Evolutionary conservation across 2,329 filamentous ascomycete genomes (phyloP).

Genomic region (Coniella lustricola): DNA sequence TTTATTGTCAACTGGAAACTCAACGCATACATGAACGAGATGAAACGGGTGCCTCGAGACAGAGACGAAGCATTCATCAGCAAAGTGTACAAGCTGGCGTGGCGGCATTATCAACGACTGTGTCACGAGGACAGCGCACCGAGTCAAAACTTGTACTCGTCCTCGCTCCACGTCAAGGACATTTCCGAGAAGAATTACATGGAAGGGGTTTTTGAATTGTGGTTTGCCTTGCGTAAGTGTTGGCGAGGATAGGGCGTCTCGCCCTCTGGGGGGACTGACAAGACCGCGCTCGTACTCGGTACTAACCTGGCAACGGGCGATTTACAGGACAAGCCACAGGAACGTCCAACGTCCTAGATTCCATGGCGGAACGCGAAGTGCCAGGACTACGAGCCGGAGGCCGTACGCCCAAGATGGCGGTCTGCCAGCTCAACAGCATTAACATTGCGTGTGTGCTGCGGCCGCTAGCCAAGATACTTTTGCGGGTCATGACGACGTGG

Average conservation of each 20-base stretch:
- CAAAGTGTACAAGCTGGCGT: conserved; percentile 24
- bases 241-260: background rate
- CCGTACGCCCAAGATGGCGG: conserved; percentile 34
- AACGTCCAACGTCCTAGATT: background rate
- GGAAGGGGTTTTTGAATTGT: conserved; percentile 34
- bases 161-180: conserved; percentile 13
- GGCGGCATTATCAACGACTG: conserved; percentile 17
- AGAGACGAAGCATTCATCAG: conserved; percentile 20
- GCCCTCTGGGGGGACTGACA: background rate
- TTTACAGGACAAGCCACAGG: conserved; percentile 31
- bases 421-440: conserved; percentile 39
- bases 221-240: conserved; percentile 40
- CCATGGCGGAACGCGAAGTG: too few relatives aligned
- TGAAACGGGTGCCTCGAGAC: background rate
- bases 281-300: background rate
- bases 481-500: conserved; percentile 29
- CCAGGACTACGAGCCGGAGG: background rate
- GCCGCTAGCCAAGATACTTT: conserved; percentile 26
- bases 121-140: conserved; percentile 9
- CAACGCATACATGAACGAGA: background rate
- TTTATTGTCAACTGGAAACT: conserved; percentile 28
- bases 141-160: background rate
- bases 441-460: conserved; percentile 30
- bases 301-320: conserved; percentile 34
- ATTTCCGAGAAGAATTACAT: conserved; percentile 30